These are phyloP conservation scores for Russula virescens DNA, from an alignment of 768 basidiomycete genomes.

Conservation along the genomic window DNA sequence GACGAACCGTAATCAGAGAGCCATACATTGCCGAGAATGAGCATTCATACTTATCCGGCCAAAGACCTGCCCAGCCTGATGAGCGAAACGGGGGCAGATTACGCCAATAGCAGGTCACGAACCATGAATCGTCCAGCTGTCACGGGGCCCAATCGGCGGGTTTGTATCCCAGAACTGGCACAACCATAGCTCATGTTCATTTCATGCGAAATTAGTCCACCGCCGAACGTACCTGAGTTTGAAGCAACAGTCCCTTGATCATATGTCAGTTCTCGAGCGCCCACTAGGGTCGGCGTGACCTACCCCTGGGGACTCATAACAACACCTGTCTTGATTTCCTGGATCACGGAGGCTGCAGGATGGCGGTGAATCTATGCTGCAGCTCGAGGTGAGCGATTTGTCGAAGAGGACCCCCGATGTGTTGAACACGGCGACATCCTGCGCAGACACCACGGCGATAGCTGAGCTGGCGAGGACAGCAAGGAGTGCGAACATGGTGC, in stretches of 20 bases:
- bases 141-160: constrained; percentile 52
- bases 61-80: constrained; percentile 42
- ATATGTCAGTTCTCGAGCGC: neutral
- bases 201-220: neutral
- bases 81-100: neutral
- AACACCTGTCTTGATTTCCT: constrained; percentile 43
- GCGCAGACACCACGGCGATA: constrained; percentile 2
- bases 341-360: constrained; percentile 53
- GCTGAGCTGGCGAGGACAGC: constrained; percentile 2
- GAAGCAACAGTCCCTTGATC: constrained; percentile 52
- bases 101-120: constrained; percentile 20
- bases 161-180: constrained; percentile 67
- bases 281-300: constrained; percentile 25
- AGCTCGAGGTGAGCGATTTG: constrained; percentile 43
- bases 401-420: constrained; percentile 29
- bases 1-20: constrained; percentile 7
- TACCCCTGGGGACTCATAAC: constrained; percentile 63
- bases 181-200: neutral
- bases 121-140: constrained; percentile 78
- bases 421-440: constrained; percentile 15
- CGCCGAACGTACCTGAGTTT: constrained; percentile 40
- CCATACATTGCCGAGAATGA: neutral
- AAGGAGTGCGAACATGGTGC: constrained; percentile 25
- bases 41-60: constrained; percentile 53
- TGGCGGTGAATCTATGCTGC: constrained; percentile 41